A percentile compares a stretch with the other conserved stretches of the same genome.
These are phyloP conservation scores for Backusella liffmaniae DNA, from an alignment of 192 early-diverging fungal species.

Conservation along the genomic window DNA sequence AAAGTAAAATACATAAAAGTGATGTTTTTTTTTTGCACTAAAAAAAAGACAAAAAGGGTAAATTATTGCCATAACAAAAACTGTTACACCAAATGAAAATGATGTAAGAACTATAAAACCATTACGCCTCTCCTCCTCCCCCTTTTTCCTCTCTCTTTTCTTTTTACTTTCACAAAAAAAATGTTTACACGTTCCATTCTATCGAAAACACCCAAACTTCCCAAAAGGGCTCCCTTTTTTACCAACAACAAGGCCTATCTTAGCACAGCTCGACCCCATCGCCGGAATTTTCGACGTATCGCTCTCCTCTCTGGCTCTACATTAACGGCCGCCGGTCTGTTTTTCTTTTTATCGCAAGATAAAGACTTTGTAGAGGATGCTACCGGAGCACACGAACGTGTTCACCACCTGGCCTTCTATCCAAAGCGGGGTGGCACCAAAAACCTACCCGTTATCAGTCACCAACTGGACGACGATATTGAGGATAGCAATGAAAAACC, in stretches of 20 bases:
- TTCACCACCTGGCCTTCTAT: conserved; percentile 16
- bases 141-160: background rate
- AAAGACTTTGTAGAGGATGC: background rate
- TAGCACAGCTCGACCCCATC: background rate
- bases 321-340: background rate
- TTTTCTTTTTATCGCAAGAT: background rate
- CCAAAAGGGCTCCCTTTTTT: background rate
- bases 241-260: background rate
- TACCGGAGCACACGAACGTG: background rate
- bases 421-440: conserved; percentile 45
- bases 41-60: background rate
- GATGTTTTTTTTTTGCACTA: background rate
- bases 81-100: background rate
- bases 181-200: background rate
- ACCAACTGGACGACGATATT: conserved; percentile 40
- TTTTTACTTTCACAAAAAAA: background rate
- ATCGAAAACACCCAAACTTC: background rate
- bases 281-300: background rate
- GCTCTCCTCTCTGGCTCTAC: background rate
- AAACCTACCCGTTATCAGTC: conserved; percentile 41
- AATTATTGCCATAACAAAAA: background rate
- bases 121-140: background rate
- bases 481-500: conserved; percentile 36
- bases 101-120: background rate
- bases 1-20: background rate